A percentile compares a stretch with the other conserved stretches of the same genome.
Evolutionary conservation across 805 yeast genomes (phyloP).

Genomic region (Komagataella phaffii): DNA sequence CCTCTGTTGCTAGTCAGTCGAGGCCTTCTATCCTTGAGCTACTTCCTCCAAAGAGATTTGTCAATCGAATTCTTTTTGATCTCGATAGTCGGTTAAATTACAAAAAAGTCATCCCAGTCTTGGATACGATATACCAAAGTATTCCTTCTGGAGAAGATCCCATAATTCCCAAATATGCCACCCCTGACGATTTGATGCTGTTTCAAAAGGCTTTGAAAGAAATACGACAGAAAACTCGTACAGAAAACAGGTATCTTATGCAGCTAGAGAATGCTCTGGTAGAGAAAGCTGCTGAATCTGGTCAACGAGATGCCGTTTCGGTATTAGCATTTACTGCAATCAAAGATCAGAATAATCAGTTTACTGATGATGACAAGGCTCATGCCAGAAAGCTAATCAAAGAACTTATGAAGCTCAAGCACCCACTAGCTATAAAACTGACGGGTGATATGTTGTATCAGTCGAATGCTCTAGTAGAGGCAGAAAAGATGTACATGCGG

Average conservation of each 20-base stretch:
- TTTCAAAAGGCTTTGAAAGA: slow-evolving; percentile 56
- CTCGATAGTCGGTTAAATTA: slow-evolving; percentile 45
- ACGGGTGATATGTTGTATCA: slow-evolving; percentile 65
- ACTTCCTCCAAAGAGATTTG: slow-evolving; percentile 43
- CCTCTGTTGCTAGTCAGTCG: neutral
- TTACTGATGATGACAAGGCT: slow-evolving; percentile 36
- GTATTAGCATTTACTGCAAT: slow-evolving; percentile 58
- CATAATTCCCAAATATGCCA: slow-evolving; percentile 30
- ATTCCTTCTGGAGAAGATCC: slow-evolving; percentile 22
- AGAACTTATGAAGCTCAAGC: slow-evolving; percentile 42
- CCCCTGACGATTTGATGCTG: slow-evolving; percentile 46
- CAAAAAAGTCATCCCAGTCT: slow-evolving; percentile 37
- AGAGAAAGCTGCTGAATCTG: slow-evolving; percentile 76
- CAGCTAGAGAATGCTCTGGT: slow-evolving; percentile 58
- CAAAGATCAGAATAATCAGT: slow-evolving; percentile 17
- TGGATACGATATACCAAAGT: slow-evolving; percentile 34
- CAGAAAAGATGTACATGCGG: slow-evolving; percentile 43
- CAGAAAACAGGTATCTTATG: slow-evolving; percentile 40
- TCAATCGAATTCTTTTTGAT: slow-evolving; percentile 54
- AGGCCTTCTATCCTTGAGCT: slow-evolving; percentile 26
- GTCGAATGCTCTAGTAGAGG: slow-evolving; percentile 32
- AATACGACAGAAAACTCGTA: slow-evolving; percentile 45
- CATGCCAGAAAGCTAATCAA: slow-evolving; percentile 52
- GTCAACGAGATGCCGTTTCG: slow-evolving; percentile 71
- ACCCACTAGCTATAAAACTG: slow-evolving; percentile 65